Evolutionary conservation across 1,284 basidiomycete genomes (phyloP).

Genomic region (Volvariella volvacea): DNA sequence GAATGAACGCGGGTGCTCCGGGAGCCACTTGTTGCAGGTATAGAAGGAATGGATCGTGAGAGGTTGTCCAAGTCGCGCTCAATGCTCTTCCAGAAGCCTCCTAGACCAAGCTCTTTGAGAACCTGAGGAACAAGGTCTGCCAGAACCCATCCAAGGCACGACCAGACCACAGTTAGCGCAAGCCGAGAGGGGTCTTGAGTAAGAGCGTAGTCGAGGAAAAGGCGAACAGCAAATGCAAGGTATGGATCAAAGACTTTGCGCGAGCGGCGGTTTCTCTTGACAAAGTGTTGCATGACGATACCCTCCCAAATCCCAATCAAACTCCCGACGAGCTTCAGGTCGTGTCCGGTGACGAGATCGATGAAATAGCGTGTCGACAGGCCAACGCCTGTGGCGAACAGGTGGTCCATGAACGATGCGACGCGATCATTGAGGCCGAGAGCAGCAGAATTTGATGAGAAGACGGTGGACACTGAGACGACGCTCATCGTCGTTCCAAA

Average conservation of each 20-base stretch:
- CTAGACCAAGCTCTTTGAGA: constrained; percentile 52
- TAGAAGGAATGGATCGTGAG: constrained; percentile 25
- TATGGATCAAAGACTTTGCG: constrained; percentile 52
- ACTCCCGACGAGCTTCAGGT: constrained; percentile 40
- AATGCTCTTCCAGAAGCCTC: constrained; percentile 45
- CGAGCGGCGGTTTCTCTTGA: constrained; percentile 46
- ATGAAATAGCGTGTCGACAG: constrained; percentile 44
- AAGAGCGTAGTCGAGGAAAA: constrained; percentile 62
- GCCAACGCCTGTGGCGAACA: constrained; percentile 46
- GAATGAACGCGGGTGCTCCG: constrained; percentile 30
- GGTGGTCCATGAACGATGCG: constrained; percentile 41
- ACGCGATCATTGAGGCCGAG: constrained; percentile 28
- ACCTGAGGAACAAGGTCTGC: constrained; percentile 59
- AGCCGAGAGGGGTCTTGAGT: constrained; percentile 53
- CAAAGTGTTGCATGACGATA: constrained; percentile 62
- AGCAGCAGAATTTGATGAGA: constrained; percentile 27
- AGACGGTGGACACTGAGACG: constrained; percentile 35
- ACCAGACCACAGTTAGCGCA: constrained; percentile 58
- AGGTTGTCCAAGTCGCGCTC: constrained; percentile 41
- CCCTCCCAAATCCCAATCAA: constrained; percentile 73
- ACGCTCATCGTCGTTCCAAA: constrained; percentile 18
- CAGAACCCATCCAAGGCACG: constrained; percentile 58
- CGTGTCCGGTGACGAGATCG: constrained; percentile 40
- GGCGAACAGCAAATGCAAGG: constrained; percentile 52
- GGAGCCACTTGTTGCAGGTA: constrained; percentile 30